Evolutionary conservation across 31 red algal species (phyloP).

Genomic region (Endocladia muricata): DNA sequence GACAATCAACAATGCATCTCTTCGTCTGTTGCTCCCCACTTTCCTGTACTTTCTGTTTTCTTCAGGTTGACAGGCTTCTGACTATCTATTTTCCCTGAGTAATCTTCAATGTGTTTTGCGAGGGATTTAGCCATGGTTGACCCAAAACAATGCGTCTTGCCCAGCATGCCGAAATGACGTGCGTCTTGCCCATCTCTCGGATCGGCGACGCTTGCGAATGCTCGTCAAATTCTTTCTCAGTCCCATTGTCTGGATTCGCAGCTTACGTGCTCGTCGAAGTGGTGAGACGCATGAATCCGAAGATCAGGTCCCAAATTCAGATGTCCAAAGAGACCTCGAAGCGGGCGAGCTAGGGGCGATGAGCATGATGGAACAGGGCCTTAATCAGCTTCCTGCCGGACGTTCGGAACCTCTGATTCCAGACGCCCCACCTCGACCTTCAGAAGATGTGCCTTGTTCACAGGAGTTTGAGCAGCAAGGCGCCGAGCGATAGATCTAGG

Average conservation of each 20-base stretch:
- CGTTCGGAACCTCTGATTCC: too few species aligned
- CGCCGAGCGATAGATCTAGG: too few species aligned
- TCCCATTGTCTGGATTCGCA: background rate
- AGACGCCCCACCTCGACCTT: too few species aligned
- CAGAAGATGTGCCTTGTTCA: too few species aligned
- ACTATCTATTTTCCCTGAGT: too few species aligned
- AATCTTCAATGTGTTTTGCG: too few species aligned
- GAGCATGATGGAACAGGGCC: too few species aligned
- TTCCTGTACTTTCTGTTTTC: too few species aligned
- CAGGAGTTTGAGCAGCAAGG: too few species aligned
- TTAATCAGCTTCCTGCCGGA: too few species aligned
- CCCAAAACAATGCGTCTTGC: constrained; percentile 39
- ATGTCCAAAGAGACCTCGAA: background rate
- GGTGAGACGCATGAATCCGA: constrained; percentile 3
- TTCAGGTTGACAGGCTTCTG: background rate
- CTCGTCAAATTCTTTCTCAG: background rate
- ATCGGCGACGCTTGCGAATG: constrained; percentile 23
- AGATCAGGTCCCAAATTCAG: background rate
- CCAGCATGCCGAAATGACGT: constrained; percentile 46
- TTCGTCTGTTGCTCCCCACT: too few species aligned
- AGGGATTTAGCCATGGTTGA: constrained; percentile 58
- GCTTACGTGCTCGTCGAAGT: background rate
- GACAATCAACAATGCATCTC: too few species aligned
- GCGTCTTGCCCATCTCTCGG: constrained; percentile 44
- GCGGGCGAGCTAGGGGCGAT: background rate